phyloP scores from a whole-genome alignment of 495 filamentous ascomycete species.

The Penicillium steckii region DNA sequence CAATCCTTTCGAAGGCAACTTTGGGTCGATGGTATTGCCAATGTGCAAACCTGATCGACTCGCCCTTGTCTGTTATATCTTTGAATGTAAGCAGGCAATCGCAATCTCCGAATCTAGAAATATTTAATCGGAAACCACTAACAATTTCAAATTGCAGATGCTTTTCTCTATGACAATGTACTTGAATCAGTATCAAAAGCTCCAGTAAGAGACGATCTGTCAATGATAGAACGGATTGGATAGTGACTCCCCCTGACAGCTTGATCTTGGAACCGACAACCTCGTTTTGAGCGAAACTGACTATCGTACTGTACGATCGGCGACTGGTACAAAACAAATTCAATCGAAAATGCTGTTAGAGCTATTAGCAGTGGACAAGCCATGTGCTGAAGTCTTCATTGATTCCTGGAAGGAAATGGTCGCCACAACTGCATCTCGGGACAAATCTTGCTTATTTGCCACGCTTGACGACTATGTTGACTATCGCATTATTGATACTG shows the following conservation, averaged over 20 bases:
- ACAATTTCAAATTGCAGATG: constrained; percentile 6
- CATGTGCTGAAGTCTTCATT: constrained; percentile 21
- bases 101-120: too few species aligned
- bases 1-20: too few species aligned
- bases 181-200: constrained; percentile 21
- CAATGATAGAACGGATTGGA: neutral
- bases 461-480: constrained; percentile 23
- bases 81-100: constrained; percentile 28
- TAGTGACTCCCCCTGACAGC: constrained; percentile 1
- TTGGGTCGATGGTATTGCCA: too few species aligned
- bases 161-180: constrained; percentile 26
- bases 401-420: constrained; percentile 25
- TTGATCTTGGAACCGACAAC: constrained; percentile 17
- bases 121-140: too few species aligned
- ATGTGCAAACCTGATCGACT: constrained; percentile 21
- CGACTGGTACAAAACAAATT: constrained; percentile 24
- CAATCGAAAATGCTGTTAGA: constrained; percentile 28
- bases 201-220: constrained; percentile 5
- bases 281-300: constrained; percentile 21
- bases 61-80: constrained; percentile 17
- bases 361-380: constrained; percentile 17
- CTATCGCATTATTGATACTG: constrained; percentile 25
- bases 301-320: constrained; percentile 23
- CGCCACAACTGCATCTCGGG: constrained; percentile 17
- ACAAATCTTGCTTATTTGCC: constrained; percentile 18